phyloP scores from a whole-genome alignment of 352 stramenopile genomes.

The Saprolegnia parasitica region DNA sequence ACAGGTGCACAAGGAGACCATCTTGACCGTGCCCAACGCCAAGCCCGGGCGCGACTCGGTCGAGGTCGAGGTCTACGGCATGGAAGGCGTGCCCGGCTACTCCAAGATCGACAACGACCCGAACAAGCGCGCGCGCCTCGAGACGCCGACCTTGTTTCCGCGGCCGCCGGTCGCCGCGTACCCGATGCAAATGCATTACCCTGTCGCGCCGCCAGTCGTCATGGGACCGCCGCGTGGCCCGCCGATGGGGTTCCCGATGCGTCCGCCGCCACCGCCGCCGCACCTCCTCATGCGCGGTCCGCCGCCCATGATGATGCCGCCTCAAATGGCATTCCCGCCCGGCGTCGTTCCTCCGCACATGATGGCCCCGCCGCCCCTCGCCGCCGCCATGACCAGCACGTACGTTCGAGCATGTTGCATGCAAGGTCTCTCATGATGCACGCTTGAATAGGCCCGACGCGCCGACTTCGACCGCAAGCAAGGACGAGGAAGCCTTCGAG shows the following conservation, averaged over 20 bases:
- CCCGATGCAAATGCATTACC: background rate
- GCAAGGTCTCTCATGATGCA: no score
- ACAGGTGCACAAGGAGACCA: slow-evolving; percentile 85
- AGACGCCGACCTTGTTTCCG: background rate
- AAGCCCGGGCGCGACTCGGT: slow-evolving; percentile 75
- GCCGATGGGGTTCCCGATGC: slow-evolving; percentile 42
- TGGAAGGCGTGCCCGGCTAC: slow-evolving; percentile 77
- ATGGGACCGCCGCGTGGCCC: slow-evolving; percentile 1
- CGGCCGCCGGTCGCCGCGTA: background rate
- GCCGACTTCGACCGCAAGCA: no score
- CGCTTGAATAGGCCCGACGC: no score
- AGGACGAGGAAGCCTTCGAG: background rate
- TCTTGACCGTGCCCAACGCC: slow-evolving; percentile 77
- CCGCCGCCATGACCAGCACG: background rate
- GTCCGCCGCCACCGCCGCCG: slow-evolving; percentile 1
- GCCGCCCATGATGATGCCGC: slow-evolving; percentile 41
- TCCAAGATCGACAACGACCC: slow-evolving; percentile 27
- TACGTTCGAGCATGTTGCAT: background rate
- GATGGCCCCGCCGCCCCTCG: slow-evolving; percentile 33
- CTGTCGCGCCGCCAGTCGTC: background rate
- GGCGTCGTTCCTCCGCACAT: slow-evolving; percentile 49
- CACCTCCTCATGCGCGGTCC: slow-evolving; percentile 31
- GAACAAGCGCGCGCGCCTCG: slow-evolving; percentile 16
- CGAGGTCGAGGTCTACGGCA: slow-evolving; percentile 86
- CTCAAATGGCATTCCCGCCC: slow-evolving; percentile 44